Evolutionary conservation across 1,284 basidiomycete species (phyloP).

Genomic region (Austroboletus novae-zelandiae): DNA sequence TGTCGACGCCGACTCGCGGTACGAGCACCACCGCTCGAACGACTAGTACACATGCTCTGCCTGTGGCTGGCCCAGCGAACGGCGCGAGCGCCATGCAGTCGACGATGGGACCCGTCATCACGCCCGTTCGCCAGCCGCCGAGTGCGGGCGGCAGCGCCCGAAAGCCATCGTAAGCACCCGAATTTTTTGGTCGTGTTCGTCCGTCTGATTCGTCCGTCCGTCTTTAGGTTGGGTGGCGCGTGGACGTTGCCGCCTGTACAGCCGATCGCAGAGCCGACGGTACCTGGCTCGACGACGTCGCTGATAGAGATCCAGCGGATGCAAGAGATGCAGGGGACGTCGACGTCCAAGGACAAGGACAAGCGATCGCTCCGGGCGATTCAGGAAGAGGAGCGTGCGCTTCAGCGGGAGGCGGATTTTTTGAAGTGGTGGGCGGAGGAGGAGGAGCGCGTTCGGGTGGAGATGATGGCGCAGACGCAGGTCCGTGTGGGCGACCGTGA

Average conservation of each 20-base stretch:
- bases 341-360: slow-evolving; percentile 35
- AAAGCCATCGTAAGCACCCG: slow-evolving; percentile 49
- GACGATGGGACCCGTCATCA: slow-evolving; percentile 56
- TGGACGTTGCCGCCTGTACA: slow-evolving; percentile 57
- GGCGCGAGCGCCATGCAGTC: slow-evolving; percentile 28
- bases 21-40: not conserved
- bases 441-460: slow-evolving; percentile 55
- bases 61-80: slow-evolving; percentile 4
- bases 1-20: not conserved
- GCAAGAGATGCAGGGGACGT: slow-evolving; percentile 56
- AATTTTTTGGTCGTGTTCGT: not conserved
- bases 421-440: slow-evolving; percentile 85
- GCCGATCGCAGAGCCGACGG: slow-evolving; percentile 39
- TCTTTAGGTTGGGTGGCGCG: slow-evolving; percentile 38
- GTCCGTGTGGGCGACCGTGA: too few relatives aligned
- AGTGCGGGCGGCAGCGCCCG: slow-evolving; percentile 28
- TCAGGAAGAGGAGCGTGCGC: slow-evolving; percentile 74
- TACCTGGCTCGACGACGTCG: slow-evolving; percentile 41
- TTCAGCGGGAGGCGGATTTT: slow-evolving; percentile 79
- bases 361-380: slow-evolving; percentile 76
- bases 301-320: slow-evolving; percentile 82
- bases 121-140: slow-evolving; percentile 47
- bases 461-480: slow-evolving; percentile 1
- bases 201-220: not conserved
- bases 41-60: not conserved